These are phyloP conservation scores for Thyridium curvatum DNA, from an alignment of 2,329 filamentous ascomycete genomes.

Conservation along the genomic window DNA sequence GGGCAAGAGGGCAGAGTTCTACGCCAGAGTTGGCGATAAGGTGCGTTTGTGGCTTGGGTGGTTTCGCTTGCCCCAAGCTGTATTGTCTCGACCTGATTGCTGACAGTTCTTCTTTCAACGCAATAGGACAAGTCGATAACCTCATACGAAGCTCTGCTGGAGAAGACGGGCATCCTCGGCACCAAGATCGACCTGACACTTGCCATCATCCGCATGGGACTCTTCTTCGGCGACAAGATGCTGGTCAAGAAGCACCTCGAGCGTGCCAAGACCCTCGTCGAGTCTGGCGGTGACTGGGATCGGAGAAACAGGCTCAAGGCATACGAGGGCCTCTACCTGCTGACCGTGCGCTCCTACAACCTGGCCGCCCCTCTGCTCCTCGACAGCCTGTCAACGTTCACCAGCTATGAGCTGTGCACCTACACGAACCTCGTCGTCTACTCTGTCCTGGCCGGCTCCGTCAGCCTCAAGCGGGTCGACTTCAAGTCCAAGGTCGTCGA, in stretches of 20 bases:
- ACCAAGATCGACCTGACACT: conserved; percentile 97
- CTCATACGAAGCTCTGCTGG: conserved; percentile 86
- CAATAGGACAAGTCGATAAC: conserved; percentile 85
- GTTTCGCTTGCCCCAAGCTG: not conserved
- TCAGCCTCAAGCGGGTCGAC: conserved; percentile 92
- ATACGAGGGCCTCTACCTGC: conserved; percentile 89
- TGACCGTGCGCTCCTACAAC: conserved; percentile 88
- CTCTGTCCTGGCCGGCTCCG: conserved; percentile 87
- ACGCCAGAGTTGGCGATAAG: conserved; percentile 94
- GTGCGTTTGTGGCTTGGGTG: conserved; percentile 34
- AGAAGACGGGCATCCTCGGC: conserved; percentile 94
- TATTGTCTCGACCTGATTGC: conserved; percentile 2
- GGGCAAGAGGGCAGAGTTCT: conserved; percentile 94
- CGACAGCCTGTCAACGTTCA: conserved; percentile 96
- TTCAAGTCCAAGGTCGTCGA: conserved; percentile 99
- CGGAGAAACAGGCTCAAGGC: conserved; percentile 97
- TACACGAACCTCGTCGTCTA: conserved; percentile 95
- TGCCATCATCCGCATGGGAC: conserved; percentile 88
- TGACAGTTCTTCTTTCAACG: conserved; percentile 7
- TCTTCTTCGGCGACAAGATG: conserved; percentile 92
- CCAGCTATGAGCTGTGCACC: conserved; percentile 95
- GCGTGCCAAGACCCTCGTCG: conserved; percentile 81
- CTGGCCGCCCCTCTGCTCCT: conserved; percentile 86
- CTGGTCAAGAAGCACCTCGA: conserved; percentile 93
- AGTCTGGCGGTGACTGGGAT: conserved; percentile 97